phyloP scores from a whole-genome alignment of 352 stramenopile genomes.

The Albugo candida region DNA sequence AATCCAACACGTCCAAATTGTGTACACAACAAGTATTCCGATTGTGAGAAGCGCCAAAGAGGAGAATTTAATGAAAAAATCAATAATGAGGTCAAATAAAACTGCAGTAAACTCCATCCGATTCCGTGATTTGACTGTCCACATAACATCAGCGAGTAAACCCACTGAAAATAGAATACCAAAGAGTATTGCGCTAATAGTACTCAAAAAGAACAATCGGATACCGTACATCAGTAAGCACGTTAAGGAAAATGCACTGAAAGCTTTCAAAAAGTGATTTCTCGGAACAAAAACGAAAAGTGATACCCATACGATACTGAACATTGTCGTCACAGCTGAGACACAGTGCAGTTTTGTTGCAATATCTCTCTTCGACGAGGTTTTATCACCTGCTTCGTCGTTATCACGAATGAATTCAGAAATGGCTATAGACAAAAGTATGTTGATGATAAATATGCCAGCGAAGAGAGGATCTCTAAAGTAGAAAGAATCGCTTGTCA shows the following conservation, averaged over 20 bases:
- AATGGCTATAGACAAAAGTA: no score
- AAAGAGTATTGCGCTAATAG: slow-evolving; percentile 21
- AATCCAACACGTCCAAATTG: slow-evolving; percentile 60
- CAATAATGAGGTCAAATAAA: slow-evolving; percentile 66
- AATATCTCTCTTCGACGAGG: no score
- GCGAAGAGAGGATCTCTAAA: no score
- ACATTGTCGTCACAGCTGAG: slow-evolving; percentile 49
- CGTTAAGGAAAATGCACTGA: slow-evolving; percentile 34
- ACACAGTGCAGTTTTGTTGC: slow-evolving; percentile 22
- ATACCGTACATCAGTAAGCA: background rate
- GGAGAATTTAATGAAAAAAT: slow-evolving; percentile 33
- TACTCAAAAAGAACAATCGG: slow-evolving; percentile 24
- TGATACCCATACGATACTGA: slow-evolving; percentile 42
- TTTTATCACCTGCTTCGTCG: no score
- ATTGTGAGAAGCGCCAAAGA: slow-evolving; percentile 31
- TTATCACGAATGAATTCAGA: no score
- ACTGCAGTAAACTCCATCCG: slow-evolving; percentile 65
- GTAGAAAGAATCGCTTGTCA: no score
- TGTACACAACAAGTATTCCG: slow-evolving; percentile 34
- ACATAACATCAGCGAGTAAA: slow-evolving; percentile 33
- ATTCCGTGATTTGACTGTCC: slow-evolving; percentile 42
- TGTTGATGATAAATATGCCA: no score
- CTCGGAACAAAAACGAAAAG: slow-evolving; percentile 61
- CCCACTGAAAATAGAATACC: slow-evolving; percentile 20
- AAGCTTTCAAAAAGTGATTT: slow-evolving; percentile 46